Evolutionary conservation across 352 stramenopile species (phyloP).

Genomic region (Plasmopara muralis): DNA sequence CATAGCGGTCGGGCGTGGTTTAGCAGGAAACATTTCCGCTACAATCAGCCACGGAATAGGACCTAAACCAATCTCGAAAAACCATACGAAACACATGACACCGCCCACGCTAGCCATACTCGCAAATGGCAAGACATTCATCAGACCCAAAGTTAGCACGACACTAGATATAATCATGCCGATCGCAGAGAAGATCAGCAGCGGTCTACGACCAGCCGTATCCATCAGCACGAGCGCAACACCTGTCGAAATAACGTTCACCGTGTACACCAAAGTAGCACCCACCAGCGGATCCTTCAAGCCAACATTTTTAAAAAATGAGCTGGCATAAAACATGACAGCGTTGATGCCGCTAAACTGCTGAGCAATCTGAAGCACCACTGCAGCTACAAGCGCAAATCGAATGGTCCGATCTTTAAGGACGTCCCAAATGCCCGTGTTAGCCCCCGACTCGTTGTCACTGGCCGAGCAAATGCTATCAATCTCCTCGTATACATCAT

Average conservation of each 20-base stretch:
- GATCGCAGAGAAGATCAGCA: slow-evolving; percentile 62
- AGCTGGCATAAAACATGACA: slow-evolving; percentile 77
- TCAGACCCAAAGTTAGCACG: slow-evolving; percentile 58
- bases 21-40: slow-evolving; percentile 94
- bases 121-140: slow-evolving; percentile 56
- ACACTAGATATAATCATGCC: slow-evolving; percentile 66
- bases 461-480: slow-evolving; percentile 75
- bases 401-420: slow-evolving; percentile 53
- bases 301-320: slow-evolving; percentile 68
- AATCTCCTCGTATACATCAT: slow-evolving; percentile 76
- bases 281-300: slow-evolving; percentile 61
- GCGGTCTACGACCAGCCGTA: slow-evolving; percentile 52
- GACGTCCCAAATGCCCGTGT: slow-evolving; percentile 59
- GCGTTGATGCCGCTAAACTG: slow-evolving; percentile 74
- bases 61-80: slow-evolving; percentile 66
- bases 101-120: slow-evolving; percentile 53
- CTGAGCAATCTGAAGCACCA: slow-evolving; percentile 59
- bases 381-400: slow-evolving; percentile 51
- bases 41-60: slow-evolving; percentile 96
- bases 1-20: slow-evolving; percentile 89
- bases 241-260: slow-evolving; percentile 69
- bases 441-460: slow-evolving; percentile 64
- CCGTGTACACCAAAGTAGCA: slow-evolving; percentile 50
- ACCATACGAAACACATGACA: slow-evolving; percentile 76
- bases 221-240: slow-evolving; percentile 72